A percentile compares a stretch with the other conserved stretches of the same genome.
These are phyloP conservation scores for Lipomyces orientalis DNA, from an alignment of 805 yeast species.

Conservation along the genomic window DNA sequence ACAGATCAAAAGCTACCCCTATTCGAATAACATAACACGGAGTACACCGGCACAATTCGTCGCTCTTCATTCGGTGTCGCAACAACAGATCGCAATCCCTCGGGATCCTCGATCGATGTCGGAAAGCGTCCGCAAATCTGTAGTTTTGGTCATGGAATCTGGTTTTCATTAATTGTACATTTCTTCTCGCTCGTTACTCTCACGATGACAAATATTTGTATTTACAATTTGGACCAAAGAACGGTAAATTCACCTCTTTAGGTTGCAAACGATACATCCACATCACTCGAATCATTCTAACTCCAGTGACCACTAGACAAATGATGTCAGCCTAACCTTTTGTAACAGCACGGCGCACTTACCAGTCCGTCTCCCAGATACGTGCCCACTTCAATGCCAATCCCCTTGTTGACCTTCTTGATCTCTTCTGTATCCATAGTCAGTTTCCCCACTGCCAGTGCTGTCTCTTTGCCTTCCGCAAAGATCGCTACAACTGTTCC, in stretches of 20 bases:
- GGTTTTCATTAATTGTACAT: too few species aligned
- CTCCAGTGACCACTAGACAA: slow-evolving; percentile 31
- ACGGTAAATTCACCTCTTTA: background rate
- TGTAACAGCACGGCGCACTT: slow-evolving; percentile 4
- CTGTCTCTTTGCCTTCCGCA: slow-evolving; percentile 92
- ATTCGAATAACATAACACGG: too few species aligned
- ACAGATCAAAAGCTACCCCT: too few species aligned
- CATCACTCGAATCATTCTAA: slow-evolving; percentile 10
- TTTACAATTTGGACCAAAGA: background rate
- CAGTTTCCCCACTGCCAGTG: slow-evolving; percentile 88
- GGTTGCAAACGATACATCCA: background rate
- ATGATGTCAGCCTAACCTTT: background rate
- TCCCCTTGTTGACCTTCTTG: slow-evolving; percentile 79
- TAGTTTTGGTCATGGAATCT: too few species aligned
- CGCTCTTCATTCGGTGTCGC: too few species aligned
- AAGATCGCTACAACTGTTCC: slow-evolving; percentile 79
- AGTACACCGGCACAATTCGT: too few species aligned
- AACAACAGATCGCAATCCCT: too few species aligned
- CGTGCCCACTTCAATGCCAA: slow-evolving; percentile 83
- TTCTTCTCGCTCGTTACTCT: background rate
- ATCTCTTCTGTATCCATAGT: slow-evolving; percentile 90
- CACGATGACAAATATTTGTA: background rate
- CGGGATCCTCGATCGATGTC: too few species aligned
- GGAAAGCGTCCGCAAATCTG: too few species aligned
- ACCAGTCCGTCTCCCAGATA: slow-evolving; percentile 84